Percentiles rank a stretch among this genome's conserved stretches.
phyloP scores from a whole-genome alignment of 257 asterid species.

The Forsythia suspensa region DNA sequence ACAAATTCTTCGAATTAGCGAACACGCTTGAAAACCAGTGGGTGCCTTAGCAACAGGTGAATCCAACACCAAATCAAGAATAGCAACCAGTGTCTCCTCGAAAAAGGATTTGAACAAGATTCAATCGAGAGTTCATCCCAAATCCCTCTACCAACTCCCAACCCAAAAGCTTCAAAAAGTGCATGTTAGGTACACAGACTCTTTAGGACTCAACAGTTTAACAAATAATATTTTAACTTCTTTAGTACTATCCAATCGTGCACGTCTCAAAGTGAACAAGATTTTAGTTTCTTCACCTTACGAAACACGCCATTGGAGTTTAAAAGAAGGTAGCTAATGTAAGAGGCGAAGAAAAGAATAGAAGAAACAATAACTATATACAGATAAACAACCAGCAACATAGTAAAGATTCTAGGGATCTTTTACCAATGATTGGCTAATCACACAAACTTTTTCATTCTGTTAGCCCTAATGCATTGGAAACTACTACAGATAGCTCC shows the following conservation, averaged over 20 bases:
- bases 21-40: constrained; percentile 43
- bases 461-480: not conserved
- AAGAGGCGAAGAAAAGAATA: not conserved
- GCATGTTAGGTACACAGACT: not conserved
- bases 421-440: not conserved
- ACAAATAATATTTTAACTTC: too few relatives aligned
- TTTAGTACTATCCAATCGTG: not conserved
- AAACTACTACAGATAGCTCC: not conserved
- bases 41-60: constrained; percentile 51
- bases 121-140: not conserved
- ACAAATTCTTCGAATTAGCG: constrained; percentile 51
- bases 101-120: constrained; percentile 44
- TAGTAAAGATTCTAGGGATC: not conserved
- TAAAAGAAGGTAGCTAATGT: not conserved
- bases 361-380: not conserved
- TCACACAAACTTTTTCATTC: not conserved
- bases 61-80: constrained; percentile 80
- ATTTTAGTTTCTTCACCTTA: not conserved
- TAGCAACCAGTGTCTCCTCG: constrained; percentile 64
- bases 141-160: not conserved
- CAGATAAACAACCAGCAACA: not conserved
- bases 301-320: not conserved
- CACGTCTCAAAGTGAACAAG: not conserved
- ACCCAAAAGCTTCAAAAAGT: not conserved
- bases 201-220: not conserved